These are phyloP conservation scores for Inosperma sp. DNA, from an alignment of 768 basidiomycete genomes.

Conservation along the genomic window DNA sequence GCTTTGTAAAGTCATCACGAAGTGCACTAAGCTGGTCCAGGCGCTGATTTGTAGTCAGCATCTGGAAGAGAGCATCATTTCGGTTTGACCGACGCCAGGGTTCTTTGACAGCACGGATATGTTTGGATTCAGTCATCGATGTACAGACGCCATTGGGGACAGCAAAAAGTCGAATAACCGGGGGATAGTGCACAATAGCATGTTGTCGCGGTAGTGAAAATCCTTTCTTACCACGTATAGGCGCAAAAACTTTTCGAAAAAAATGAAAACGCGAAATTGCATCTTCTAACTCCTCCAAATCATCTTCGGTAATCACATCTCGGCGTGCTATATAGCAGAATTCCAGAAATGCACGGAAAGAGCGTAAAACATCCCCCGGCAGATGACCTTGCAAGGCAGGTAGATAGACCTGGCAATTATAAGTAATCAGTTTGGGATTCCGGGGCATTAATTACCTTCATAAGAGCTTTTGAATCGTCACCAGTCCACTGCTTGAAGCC, in stretches of 20 bases:
- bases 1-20: background rate
- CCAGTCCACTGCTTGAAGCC: too few species aligned
- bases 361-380: constrained; percentile 8
- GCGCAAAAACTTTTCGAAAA: constrained; percentile 23
- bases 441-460: too few species aligned
- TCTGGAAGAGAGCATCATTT: background rate
- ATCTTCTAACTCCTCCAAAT: too few species aligned
- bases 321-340: constrained; percentile 27
- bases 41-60: too few species aligned
- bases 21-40: background rate
- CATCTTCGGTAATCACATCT: background rate
- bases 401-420: too few species aligned
- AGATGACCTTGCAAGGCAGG: too few species aligned
- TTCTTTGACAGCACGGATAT: too few species aligned
- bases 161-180: constrained; percentile 11
- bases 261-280: constrained; percentile 22
- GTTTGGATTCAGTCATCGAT: constrained; percentile 22
- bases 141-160: constrained; percentile 18
- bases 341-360: constrained; percentile 24
- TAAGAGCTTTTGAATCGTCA: too few species aligned
- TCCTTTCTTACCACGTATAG: constrained; percentile 3
- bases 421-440: too few species aligned
- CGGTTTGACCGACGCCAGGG: background rate
- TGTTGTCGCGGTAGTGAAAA: constrained; percentile 15
- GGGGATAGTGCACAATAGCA: constrained; percentile 10